A percentile compares a stretch with the other conserved stretches of the same genome.
phyloP scores from a whole-genome alignment of 768 basidiomycete species.

The Mycena chlorophos region DNA sequence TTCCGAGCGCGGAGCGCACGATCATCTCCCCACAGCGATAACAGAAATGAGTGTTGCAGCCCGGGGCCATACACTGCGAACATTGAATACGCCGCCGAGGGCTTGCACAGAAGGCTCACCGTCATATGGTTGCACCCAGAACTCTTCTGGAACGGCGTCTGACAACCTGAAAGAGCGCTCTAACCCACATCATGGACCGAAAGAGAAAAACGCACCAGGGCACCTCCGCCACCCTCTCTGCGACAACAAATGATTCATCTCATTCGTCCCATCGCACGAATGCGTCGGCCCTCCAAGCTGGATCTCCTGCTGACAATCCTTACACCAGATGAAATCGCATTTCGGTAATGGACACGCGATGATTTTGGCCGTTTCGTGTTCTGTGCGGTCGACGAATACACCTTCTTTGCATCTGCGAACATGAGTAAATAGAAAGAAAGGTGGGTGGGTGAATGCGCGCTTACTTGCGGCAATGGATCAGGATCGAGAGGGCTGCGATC shows the following conservation, averaged over 20 bases:
- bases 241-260: slow-evolving; percentile 53
- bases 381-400: slow-evolving; percentile 50
- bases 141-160: slow-evolving; percentile 51
- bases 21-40: slow-evolving; percentile 52
- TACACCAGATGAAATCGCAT: slow-evolving; percentile 62
- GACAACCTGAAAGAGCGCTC: slow-evolving; percentile 36
- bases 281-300: slow-evolving; percentile 43
- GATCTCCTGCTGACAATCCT: slow-evolving; percentile 50
- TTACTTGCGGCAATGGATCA: slow-evolving; percentile 53
- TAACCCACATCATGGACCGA: not conserved
- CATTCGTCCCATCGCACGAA: slow-evolving; percentile 59
- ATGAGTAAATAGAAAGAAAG: not conserved
- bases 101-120: slow-evolving; percentile 34
- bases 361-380: slow-evolving; percentile 40
- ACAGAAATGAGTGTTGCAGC: slow-evolving; percentile 63
- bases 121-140: slow-evolving; percentile 62
- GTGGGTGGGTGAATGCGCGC: slow-evolving; percentile 11
- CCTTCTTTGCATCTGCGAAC: slow-evolving; percentile 47
- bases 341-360: slow-evolving; percentile 50
- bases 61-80: slow-evolving; percentile 54
- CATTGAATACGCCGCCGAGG: not conserved
- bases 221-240: slow-evolving; percentile 65
- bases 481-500: slow-evolving; percentile 41
- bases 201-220: slow-evolving; percentile 40
- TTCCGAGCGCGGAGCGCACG: slow-evolving; percentile 35